phyloP scores from a whole-genome alignment of 768 basidiomycete species.

The Tulasnella sp. region DNA sequence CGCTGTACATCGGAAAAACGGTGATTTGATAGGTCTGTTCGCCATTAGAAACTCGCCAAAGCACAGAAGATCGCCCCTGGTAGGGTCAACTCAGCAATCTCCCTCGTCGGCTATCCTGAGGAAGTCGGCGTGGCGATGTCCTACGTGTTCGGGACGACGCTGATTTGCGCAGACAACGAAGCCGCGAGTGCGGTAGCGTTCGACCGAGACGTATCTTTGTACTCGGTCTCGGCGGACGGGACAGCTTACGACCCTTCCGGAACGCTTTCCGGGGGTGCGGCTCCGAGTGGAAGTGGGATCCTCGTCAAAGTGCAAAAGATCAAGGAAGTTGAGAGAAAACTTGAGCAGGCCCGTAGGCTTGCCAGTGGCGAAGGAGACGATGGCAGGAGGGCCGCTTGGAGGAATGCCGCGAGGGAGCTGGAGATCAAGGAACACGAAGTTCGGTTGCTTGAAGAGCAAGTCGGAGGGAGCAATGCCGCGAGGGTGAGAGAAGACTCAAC shows the following conservation, averaged over 20 bases:
- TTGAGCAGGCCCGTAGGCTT: constrained; percentile 37
- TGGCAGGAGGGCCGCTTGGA: constrained; percentile 52
- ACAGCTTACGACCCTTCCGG: constrained; percentile 96
- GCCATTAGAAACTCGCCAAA: constrained; percentile 58
- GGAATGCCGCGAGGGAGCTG: constrained; percentile 45
- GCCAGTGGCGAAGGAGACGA: constrained; percentile 41
- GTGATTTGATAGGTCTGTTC: neutral
- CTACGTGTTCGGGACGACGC: constrained; percentile 86
- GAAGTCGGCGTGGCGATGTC: constrained; percentile 83
- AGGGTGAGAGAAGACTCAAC: constrained; percentile 48
- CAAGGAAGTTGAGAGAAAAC: constrained; percentile 48
- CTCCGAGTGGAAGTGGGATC: constrained; percentile 61
- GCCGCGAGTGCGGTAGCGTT: constrained; percentile 86
- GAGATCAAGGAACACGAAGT: constrained; percentile 89
- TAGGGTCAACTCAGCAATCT: constrained; percentile 78
- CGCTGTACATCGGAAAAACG: too few species aligned
- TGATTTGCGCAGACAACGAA: constrained; percentile 82
- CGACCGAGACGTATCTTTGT: constrained; percentile 46
- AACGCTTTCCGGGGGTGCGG: constrained; percentile 82
- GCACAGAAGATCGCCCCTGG: constrained; percentile 63
- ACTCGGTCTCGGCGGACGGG: constrained; percentile 86
- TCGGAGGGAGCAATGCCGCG: constrained; percentile 80
- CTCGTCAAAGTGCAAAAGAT: constrained; percentile 79
- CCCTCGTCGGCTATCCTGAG: constrained; percentile 68
- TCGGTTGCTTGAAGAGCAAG: constrained; percentile 66